These are phyloP conservation scores for Luzula sylvatica DNA, from an alignment of 176 grass and related monocot species.

Conservation along the genomic window DNA sequence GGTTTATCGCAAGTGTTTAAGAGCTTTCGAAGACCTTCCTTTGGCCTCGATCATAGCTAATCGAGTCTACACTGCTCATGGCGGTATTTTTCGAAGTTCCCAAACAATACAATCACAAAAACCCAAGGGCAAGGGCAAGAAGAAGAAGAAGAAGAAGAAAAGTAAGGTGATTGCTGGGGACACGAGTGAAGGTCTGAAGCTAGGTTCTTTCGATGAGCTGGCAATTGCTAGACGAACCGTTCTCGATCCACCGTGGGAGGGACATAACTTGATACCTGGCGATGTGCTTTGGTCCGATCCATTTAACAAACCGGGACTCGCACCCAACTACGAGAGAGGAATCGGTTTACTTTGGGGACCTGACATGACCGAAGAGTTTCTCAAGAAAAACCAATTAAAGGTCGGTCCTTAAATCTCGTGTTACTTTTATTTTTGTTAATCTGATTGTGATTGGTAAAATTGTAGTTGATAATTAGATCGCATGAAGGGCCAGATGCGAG, in stretches of 20 bases:
- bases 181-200: slow-evolving; percentile 32
- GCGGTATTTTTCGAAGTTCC: slow-evolving; percentile 68
- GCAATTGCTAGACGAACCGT: slow-evolving; percentile 81
- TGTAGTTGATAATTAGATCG: slow-evolving; percentile 97
- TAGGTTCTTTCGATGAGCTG: slow-evolving; percentile 84
- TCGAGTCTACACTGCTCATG: slow-evolving; percentile 85
- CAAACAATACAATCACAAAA: slow-evolving; percentile 39
- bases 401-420: slow-evolving; percentile 30
- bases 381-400: slow-evolving; percentile 77
- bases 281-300: slow-evolving; percentile 99
- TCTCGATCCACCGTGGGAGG: slow-evolving; percentile 90
- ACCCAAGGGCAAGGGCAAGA: slow-evolving; percentile 38
- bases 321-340: slow-evolving; percentile 84
- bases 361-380: slow-evolving; percentile 87
- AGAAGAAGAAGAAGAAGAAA: slow-evolving; percentile 37
- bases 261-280: slow-evolving; percentile 79
- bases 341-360: slow-evolving; percentile 98
- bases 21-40: slow-evolving; percentile 95
- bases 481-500: slow-evolving; percentile 98
- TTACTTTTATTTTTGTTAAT: not conserved
- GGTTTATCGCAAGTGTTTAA: slow-evolving; percentile 83
- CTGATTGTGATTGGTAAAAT: slow-evolving; percentile 24
- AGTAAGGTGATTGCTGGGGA: slow-evolving; percentile 22
- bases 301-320: slow-evolving; percentile 52
- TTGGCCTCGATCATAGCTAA: slow-evolving; percentile 89